These are phyloP conservation scores for Suillus occidentalis DNA, from an alignment of 768 basidiomycete genomes.

Conservation along the genomic window DNA sequence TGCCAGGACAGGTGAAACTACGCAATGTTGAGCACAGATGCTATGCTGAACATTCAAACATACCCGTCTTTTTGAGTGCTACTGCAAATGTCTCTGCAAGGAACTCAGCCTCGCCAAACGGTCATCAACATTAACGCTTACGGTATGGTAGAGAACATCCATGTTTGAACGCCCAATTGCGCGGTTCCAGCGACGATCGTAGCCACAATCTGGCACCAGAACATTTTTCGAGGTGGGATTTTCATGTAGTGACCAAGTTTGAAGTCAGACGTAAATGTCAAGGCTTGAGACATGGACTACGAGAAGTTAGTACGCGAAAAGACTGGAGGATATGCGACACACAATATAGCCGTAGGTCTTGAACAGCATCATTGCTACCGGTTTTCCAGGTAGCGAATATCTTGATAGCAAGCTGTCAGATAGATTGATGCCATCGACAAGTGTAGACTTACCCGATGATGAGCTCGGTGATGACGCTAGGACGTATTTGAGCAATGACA, in stretches of 20 bases:
- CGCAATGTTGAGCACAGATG: neutral
- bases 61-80: conserved; percentile 41
- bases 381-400: conserved; percentile 74
- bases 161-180: conserved; percentile 74
- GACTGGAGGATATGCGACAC: conserved; percentile 16
- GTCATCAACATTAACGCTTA: conserved; percentile 28
- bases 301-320: neutral
- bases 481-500: neutral
- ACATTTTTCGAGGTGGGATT: conserved; percentile 72
- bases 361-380: conserved; percentile 85
- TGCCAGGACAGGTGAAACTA: conserved; percentile 51
- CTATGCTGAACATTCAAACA: neutral
- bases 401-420: conserved; percentile 14
- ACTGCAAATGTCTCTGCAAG: conserved; percentile 47
- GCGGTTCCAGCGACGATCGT: conserved; percentile 68
- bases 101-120: neutral
- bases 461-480: conserved; percentile 72
- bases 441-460: conserved; percentile 56
- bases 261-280: conserved; percentile 72
- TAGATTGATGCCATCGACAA: neutral
- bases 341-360: conserved; percentile 80
- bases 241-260: conserved; percentile 72
- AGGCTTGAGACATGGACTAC: conserved; percentile 42
- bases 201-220: conserved; percentile 66
- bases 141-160: conserved; percentile 65